Conservation (phyloP, 1,139 yeast genomes). For the Geotrichum reessii region DNA sequence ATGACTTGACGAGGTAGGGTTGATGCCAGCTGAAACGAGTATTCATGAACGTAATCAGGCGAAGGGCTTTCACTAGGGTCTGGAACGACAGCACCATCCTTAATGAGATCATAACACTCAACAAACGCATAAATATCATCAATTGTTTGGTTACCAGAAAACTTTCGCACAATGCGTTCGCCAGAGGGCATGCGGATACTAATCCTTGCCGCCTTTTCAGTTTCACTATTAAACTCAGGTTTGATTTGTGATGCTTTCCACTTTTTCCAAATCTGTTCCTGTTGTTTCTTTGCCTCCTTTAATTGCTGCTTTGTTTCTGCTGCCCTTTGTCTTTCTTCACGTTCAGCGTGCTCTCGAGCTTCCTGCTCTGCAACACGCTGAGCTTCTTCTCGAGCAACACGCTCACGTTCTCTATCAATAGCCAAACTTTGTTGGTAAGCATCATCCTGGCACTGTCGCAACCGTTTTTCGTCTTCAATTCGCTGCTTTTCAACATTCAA, state of each 20-base stretch:
- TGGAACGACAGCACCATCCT: conserved; percentile 16
- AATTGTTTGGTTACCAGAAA: conserved; percentile 46
- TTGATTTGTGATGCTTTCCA: conserved; percentile 26
- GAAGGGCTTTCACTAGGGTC: conserved; percentile 31
- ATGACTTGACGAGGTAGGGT: conserved; percentile 53
- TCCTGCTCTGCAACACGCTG: conserved; percentile 29
- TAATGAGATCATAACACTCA: conserved; percentile 39
- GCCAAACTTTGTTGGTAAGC: conserved; percentile 69
- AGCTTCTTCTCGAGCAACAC: conserved; percentile 36
- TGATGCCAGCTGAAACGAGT: conserved; percentile 45
- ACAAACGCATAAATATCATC: conserved; percentile 61
- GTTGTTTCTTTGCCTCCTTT: conserved; percentile 19
- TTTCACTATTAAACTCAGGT: conserved; percentile 15
- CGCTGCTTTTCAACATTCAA: conserved; percentile 60
- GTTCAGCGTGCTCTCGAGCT: conserved; percentile 23
- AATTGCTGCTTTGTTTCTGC: conserved; percentile 17
- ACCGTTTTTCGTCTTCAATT: conserved; percentile 51
- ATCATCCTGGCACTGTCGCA: conserved; percentile 69
- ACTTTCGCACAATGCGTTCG: conserved; percentile 52
- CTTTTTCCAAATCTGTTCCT: conserved; percentile 27
- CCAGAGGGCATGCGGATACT: conserved; percentile 57
- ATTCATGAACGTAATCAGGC: conserved; percentile 41
- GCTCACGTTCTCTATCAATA: conserved; percentile 46
- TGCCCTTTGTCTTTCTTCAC: conserved; percentile 7
- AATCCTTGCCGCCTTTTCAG: conserved; percentile 35